Percentiles rank a stretch among this genome's conserved stretches.
Conservation (phyloP, 192 early-diverging fungal species). For the Coemansia aciculifera region DNA sequence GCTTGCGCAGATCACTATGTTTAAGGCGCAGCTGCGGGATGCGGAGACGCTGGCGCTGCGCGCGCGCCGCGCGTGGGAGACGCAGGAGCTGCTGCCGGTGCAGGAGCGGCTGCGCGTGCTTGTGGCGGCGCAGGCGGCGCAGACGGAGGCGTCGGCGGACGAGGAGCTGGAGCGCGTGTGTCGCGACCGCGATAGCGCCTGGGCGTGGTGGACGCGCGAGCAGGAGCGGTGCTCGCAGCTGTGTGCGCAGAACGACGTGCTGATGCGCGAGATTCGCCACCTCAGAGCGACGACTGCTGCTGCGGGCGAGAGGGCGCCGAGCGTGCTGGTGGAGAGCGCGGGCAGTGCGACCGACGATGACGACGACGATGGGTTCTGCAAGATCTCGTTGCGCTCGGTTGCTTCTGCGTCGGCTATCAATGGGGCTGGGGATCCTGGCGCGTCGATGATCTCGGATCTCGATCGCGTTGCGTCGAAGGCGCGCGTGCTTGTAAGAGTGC, state of each 20-base stretch:
- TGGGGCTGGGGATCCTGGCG: slow-evolving; percentile 19
- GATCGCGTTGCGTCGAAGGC: slow-evolving; percentile 35
- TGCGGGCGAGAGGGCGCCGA: background rate
- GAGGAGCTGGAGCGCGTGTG: slow-evolving; percentile 24
- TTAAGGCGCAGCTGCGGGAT: slow-evolving; percentile 32
- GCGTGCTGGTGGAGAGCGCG: background rate
- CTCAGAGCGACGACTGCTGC: background rate
- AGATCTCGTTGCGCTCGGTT: slow-evolving; percentile 30
- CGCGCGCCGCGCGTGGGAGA: slow-evolving; percentile 43
- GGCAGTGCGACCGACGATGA: slow-evolving; percentile 6
- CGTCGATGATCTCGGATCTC: slow-evolving; percentile 18
- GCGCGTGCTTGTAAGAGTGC: slow-evolving; percentile 35
- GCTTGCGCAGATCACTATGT: slow-evolving; percentile 36
- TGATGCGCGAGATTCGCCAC: slow-evolving; percentile 45
- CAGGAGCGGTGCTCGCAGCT: slow-evolving; percentile 45
- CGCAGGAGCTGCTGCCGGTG: slow-evolving; percentile 42
- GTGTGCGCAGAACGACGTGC: slow-evolving; percentile 46
- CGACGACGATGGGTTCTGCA: slow-evolving; percentile 44
- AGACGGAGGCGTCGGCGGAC: background rate
- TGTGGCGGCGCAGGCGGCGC: background rate
- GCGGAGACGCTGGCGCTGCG: slow-evolving; percentile 34
- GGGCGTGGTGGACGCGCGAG: slow-evolving; percentile 46
- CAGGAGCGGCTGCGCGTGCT: slow-evolving; percentile 41
- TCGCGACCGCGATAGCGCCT: slow-evolving; percentile 33
- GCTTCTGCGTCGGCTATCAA: slow-evolving; percentile 29